phyloP scores from a whole-genome alignment of 2,329 filamentous ascomycete genomes.

The Colletotrichum ledebouriae region DNA sequence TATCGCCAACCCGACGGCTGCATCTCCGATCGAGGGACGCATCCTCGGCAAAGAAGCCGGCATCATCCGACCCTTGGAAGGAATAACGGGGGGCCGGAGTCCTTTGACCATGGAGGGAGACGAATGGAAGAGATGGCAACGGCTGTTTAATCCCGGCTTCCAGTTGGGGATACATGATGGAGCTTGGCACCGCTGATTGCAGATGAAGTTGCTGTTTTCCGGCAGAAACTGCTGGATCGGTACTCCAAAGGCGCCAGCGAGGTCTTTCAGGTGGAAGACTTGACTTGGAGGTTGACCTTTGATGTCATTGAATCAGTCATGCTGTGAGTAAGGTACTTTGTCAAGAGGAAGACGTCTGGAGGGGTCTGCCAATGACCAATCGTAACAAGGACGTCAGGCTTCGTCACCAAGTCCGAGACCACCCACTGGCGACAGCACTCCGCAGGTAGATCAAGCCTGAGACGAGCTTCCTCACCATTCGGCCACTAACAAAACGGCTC shows the following conservation, averaged over 20 bases:
- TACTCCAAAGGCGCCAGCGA: conserved; percentile 32
- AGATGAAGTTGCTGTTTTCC: conserved; percentile 54
- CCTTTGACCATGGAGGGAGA: conserved; percentile 50
- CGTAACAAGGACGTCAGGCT: conserved; percentile 49
- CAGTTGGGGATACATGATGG: conserved; percentile 52
- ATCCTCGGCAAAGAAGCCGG: conserved; percentile 46
- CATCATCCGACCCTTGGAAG: conserved; percentile 47
- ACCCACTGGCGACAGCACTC: conserved; percentile 19
- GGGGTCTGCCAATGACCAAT: conserved; percentile 26
- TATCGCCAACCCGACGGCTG: conserved; percentile 43
- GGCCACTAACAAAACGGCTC: conserved; percentile 22
- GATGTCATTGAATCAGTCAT: conserved; percentile 55
- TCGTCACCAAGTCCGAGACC: neutral
- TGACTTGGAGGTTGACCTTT: conserved; percentile 55
- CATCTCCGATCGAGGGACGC: conserved; percentile 46
- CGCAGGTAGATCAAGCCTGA: conserved; percentile 18
- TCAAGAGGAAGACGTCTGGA: too few relatives aligned
- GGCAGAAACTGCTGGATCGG: conserved; percentile 8
- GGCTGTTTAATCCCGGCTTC: conserved; percentile 51
- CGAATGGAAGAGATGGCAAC: conserved; percentile 48
- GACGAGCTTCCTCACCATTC: neutral
- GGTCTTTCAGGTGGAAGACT: conserved; percentile 49
- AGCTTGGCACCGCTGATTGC: conserved; percentile 52
- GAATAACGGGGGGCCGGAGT: conserved; percentile 50
- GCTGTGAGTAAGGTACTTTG: too few relatives aligned